Evolutionary conservation across 768 basidiomycete genomes (phyloP).

Genomic region (Mrakia blollopis): DNA sequence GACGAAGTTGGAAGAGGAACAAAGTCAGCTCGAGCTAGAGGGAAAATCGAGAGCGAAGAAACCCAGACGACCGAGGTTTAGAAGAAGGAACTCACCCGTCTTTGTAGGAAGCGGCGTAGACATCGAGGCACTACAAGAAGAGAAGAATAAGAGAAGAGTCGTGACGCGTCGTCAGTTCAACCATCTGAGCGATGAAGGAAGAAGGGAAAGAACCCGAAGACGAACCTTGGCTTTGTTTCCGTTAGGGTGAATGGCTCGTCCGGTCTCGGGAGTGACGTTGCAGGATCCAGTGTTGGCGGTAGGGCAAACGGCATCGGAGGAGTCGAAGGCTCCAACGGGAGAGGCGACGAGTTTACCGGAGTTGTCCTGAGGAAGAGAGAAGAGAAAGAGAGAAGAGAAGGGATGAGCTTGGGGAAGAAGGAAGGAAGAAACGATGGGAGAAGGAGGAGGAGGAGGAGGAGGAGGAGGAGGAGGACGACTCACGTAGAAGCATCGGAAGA

Average conservation of each 20-base stretch:
- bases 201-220: no score
- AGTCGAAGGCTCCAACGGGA: not conserved
- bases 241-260: not conserved
- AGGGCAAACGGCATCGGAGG: conserved; percentile 12
- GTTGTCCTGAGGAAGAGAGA: not conserved
- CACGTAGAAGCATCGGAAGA: conserved; percentile 19
- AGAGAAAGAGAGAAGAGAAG: no score
- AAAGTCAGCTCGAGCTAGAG: no score
- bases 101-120: not conserved
- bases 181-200: no score
- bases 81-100: not conserved
- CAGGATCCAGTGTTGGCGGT: not conserved
- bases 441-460: not conserved
- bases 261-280: not conserved
- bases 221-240: not conserved
- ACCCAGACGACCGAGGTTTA: no score
- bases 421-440: not conserved
- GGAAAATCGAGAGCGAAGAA: no score
- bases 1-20: no score
- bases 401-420: not conserved
- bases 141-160: no score
- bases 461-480: not conserved
- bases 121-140: not conserved
- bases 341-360: not conserved
- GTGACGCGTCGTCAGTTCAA: no score